Evolutionary conservation across 345 rosid species (phyloP).

Genomic region (Eucalyptus pauciflora): DNA sequence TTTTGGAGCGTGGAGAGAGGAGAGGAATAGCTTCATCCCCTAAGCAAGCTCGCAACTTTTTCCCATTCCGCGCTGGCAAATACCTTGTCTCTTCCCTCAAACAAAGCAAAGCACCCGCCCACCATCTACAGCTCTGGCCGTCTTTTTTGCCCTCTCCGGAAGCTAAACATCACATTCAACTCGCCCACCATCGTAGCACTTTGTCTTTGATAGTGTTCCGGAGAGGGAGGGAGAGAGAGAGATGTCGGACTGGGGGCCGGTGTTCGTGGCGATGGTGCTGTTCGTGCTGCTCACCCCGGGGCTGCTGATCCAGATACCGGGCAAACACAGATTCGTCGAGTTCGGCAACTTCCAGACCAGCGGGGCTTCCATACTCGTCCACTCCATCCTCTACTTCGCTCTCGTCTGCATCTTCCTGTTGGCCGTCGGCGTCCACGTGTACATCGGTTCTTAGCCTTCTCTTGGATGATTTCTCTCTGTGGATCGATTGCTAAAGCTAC

Average conservation of each 20-base stretch:
- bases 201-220: background rate
- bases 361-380: conserved; percentile 74
- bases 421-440: conserved; percentile 75
- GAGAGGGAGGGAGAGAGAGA: background rate
- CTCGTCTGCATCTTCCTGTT: conserved; percentile 81
- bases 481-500: background rate
- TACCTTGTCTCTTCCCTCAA: background rate
- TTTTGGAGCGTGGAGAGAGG: background rate
- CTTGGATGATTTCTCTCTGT: background rate
- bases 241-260: conserved; percentile 97
- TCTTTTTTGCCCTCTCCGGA: background rate
- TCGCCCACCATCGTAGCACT: background rate
- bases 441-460: conserved; percentile 14
- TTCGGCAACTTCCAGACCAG: conserved; percentile 89
- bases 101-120: background rate
- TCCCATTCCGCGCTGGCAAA: background rate
- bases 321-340: conserved; percentile 36
- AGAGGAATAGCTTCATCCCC: background rate
- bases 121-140: background rate
- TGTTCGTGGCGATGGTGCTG: conserved; percentile 73
- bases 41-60: background rate
- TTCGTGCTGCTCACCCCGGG: conserved; percentile 84
- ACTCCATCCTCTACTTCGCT: conserved; percentile 62
- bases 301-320: conserved; percentile 73
- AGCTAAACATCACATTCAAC: background rate